Evolutionary conservation across 805 yeast genomes (phyloP).

Genomic region (Lipomyces spencermartinsiae): DNA sequence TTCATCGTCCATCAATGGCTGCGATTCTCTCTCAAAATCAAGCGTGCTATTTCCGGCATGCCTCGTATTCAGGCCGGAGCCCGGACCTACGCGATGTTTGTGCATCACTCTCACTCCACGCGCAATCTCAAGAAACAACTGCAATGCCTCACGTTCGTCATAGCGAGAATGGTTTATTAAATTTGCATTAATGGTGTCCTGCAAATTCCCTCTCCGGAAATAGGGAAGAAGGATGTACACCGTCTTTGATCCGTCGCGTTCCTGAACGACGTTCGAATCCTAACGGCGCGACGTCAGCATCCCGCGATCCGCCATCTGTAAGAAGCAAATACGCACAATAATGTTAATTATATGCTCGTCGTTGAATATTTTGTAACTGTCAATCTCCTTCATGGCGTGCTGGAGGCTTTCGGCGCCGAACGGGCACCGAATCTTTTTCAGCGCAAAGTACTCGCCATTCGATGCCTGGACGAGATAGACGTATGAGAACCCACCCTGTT

Average conservation of each 20-base stretch:
- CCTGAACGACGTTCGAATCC: conserved; percentile 75
- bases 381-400: conserved; percentile 77
- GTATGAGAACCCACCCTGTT: conserved; percentile 77
- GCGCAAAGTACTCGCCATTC: conserved; percentile 62
- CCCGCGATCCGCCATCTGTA: neutral
- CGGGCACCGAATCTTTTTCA: conserved; percentile 87
- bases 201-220: conserved; percentile 69
- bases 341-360: conserved; percentile 71
- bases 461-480: conserved; percentile 73
- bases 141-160: conserved; percentile 67
- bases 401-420: conserved; percentile 80
- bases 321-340: conserved; percentile 45
- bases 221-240: conserved; percentile 82
- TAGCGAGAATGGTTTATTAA: conserved; percentile 60
- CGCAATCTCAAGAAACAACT: conserved; percentile 70
- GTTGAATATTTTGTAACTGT: conserved; percentile 71
- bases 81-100: conserved; percentile 52
- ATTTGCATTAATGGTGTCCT: conserved; percentile 74
- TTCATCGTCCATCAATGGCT: conserved; percentile 52
- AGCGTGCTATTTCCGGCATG: conserved; percentile 5
- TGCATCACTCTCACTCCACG: conserved; percentile 81
- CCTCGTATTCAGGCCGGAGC: neutral
- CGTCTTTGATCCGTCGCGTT: conserved; percentile 76
- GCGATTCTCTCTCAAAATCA: conserved; percentile 37
- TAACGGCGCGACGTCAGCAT: conserved; percentile 1